Base-by-base conservation (phyloP, 805 yeast species). In the Debaryomyces castellii region DNA sequence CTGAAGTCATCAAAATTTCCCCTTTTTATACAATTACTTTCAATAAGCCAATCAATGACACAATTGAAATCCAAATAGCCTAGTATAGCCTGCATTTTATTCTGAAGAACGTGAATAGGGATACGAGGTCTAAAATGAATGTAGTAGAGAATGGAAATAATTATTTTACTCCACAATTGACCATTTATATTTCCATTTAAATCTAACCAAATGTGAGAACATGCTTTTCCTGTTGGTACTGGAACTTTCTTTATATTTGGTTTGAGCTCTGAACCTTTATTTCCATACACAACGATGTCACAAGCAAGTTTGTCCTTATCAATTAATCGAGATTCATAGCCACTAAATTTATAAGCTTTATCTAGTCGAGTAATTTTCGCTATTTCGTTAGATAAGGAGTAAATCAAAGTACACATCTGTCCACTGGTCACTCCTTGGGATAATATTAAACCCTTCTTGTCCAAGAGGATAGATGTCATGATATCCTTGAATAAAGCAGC, bases 271-370 rank as follows among this genome's bases (percentile, higher is more conserved):
- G 54, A 44, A 39, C 50, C 43, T 5, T 46, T 20, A 16, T 41
- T 22, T n/a, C 56, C 45, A 43, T 68, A 65, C 18, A 76, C 59
- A 18, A 79, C 72, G 20, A 82, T 80, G 58, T 80, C 96, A 59
- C 82, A 85, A 55, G 77, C 89, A 40, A 79, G 75, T 60, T 74
- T 83, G 35, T 75, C 80, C 51, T 84, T 80, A 49, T 88, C 95
- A 34, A 87, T 77, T 16, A 80, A 71, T 50, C 96, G 76, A 1
- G 96, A 86, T 33, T 85, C 85, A 59, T 90, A 91, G 10, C 88
- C 84, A 28, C 75, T 71, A 42, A 78, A 72, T 12, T 68, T 73
- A 46, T 79, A 73, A 8, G 75, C 64, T 43, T 77, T 76, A 52
- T 87, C 88, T 18, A 87, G 73, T 38, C 85, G 71, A 3, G 74